phyloP scores from a whole-genome alignment of 2,329 filamentous ascomycete species.

The Epichloe brachyelytri region DNA sequence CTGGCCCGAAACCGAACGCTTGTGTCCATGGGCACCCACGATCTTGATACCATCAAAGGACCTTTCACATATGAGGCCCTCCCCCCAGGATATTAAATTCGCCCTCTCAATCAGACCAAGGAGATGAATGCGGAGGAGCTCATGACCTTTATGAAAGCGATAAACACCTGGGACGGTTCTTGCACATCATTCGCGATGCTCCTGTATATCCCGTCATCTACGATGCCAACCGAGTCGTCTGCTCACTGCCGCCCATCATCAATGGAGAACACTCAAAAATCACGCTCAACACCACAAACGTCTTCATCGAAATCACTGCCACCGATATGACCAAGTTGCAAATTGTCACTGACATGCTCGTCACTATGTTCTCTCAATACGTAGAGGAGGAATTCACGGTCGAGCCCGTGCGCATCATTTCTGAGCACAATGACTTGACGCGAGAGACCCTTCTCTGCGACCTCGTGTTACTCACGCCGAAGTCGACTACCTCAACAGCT shows the following conservation, averaged over 20 bases:
- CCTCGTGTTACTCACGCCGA: conserved; percentile 69
- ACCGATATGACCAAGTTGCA: conserved; percentile 94
- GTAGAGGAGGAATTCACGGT: conserved; percentile 80
- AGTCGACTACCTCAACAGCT: conserved; percentile 85
- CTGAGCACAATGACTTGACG: conserved; percentile 76
- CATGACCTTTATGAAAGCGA: conserved; percentile 92
- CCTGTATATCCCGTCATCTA: conserved; percentile 94
- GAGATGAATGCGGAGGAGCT: conserved; percentile 77
- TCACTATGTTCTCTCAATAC: conserved; percentile 94
- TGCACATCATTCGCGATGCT: conserved; percentile 89
- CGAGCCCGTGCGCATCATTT: conserved; percentile 85
- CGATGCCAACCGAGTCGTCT: conserved; percentile 74
- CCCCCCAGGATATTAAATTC: conserved; percentile 86
- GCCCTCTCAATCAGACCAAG: conserved; percentile 82
- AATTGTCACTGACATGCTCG: conserved; percentile 88
- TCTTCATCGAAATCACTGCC: conserved; percentile 95
- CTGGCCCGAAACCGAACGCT: conserved; percentile 83
- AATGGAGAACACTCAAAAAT: conserved; percentile 98
- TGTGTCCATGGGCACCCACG: conserved; percentile 95
- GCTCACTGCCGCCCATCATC: conserved; percentile 94
- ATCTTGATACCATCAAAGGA: conserved; percentile 82
- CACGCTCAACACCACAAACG: conserved; percentile 75
- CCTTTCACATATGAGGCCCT: conserved; percentile 96
- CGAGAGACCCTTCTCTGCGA: conserved; percentile 66
- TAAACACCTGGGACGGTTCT: conserved; percentile 76